These are phyloP conservation scores for Leccinum solheimii DNA, from an alignment of 1,284 basidiomycete species.

Conservation along the genomic window DNA sequence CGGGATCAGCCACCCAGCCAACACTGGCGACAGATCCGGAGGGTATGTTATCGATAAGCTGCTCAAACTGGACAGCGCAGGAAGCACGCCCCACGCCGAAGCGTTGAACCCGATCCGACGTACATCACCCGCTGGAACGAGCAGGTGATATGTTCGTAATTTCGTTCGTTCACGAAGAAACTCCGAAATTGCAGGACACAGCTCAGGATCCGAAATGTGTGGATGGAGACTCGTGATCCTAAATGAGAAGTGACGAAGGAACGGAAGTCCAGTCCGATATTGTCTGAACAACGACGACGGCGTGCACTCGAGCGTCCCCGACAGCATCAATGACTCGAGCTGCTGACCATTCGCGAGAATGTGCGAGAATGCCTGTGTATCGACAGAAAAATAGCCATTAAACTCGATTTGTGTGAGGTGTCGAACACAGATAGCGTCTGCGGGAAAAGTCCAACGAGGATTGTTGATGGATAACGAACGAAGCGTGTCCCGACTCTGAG, in stretches of 20 bases:
- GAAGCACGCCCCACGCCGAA: constrained; percentile 68
- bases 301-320: constrained; percentile 50
- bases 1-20: constrained; percentile 70
- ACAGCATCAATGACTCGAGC: constrained; percentile 58
- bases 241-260: constrained; percentile 64
- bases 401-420: constrained; percentile 67
- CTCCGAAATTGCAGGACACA: constrained; percentile 66
- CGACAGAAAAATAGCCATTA: constrained; percentile 52
- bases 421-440: constrained; percentile 52
- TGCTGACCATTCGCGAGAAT: constrained; percentile 61
- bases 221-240: constrained; percentile 46
- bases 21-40: constrained; percentile 57
- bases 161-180: constrained; percentile 61
- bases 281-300: constrained; percentile 52
- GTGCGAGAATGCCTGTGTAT: constrained; percentile 53
- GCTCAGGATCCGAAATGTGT: constrained; percentile 52
- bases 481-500: constrained; percentile 53
- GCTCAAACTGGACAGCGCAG: constrained; percentile 49
- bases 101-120: constrained; percentile 63
- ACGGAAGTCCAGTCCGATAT: constrained; percentile 46
- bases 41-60: constrained; percentile 63
- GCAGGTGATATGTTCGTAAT: constrained; percentile 53
- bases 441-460: constrained; percentile 56
- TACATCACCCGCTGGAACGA: constrained; percentile 51
- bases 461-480: constrained; percentile 58